Conservation (phyloP, 106 monocot species). For the Phalaenopsis equestris region DNA sequence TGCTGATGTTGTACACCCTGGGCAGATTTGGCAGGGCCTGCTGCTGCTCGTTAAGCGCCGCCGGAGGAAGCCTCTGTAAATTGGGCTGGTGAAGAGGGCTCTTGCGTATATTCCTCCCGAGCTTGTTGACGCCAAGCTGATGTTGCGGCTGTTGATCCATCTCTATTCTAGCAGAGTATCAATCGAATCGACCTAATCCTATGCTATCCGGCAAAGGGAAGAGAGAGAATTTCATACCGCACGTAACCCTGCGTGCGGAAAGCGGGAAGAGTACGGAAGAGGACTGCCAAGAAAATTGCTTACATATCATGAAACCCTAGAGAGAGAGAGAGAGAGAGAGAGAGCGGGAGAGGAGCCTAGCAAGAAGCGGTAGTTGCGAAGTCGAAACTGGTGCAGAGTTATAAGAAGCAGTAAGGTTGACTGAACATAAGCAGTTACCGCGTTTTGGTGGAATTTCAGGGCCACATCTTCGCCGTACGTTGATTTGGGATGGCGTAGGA, state of each 20-base stretch:
- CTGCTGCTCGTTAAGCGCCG: background rate
- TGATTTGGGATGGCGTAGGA: no score
- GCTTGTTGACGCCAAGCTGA: slow-evolving; percentile 37
- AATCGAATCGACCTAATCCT: background rate
- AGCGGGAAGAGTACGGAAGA: no score
- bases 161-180: background rate
- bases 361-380: background rate
- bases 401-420: background rate
- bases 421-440: background rate
- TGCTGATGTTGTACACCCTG: slow-evolving; percentile 71
- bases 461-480: background rate
- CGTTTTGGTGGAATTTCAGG: background rate
- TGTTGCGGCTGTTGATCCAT: slow-evolving; percentile 17
- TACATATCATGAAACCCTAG: background rate
- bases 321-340: background rate
- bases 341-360: background rate
- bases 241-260: background rate
- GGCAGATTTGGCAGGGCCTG: slow-evolving; percentile 20
- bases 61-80: background rate
- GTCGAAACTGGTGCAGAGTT: background rate
- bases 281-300: no score
- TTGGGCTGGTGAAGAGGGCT: slow-evolving; percentile 21
- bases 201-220: background rate
- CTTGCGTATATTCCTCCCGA: slow-evolving; percentile 34
- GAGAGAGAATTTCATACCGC: background rate